Conservation (phyloP, 2,329 filamentous ascomycete species). For the Alternaria rosae region DNA sequence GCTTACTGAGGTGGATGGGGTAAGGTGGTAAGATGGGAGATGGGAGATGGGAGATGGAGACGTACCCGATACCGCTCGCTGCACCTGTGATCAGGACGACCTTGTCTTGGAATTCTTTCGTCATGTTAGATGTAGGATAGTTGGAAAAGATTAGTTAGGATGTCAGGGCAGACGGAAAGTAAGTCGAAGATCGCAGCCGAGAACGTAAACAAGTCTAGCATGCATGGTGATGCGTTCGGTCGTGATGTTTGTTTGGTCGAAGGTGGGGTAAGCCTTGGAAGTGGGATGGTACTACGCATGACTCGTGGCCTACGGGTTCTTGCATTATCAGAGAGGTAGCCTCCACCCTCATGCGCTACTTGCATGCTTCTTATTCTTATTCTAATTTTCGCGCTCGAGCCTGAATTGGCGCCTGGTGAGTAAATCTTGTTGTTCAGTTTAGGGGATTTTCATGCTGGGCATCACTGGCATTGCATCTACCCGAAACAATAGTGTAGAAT, state of each 20-base stretch:
- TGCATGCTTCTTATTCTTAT: background rate
- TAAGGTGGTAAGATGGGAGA: background rate
- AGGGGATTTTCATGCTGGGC: background rate
- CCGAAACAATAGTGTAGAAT: background rate
- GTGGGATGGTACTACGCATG: conserved; percentile 41
- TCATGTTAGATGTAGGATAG: conserved; percentile 23
- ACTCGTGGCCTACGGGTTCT: conserved; percentile 24
- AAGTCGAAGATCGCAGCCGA: background rate
- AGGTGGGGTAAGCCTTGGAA: conserved; percentile 42
- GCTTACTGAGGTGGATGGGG: background rate
- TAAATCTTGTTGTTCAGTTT: background rate
- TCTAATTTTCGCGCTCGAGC: conserved; percentile 14
- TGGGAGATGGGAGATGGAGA: conserved; percentile 1
- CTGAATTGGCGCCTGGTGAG: background rate
- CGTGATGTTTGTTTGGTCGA: conserved; percentile 25
- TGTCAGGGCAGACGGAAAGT: background rate
- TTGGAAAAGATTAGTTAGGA: too few relatives aligned
- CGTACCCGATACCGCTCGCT: conserved; percentile 57
- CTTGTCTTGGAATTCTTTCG: conserved; percentile 40
- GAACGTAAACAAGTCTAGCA: background rate
- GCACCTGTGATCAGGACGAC: conserved; percentile 43
- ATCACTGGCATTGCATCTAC: background rate
- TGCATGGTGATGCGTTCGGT: conserved; percentile 17
- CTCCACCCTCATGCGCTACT: background rate
- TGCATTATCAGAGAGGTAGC: background rate